These are phyloP conservation scores for Kalanchoe fedtschenkoi DNA, from an alignment of 164 flowering plant species.

Conservation along the genomic window DNA sequence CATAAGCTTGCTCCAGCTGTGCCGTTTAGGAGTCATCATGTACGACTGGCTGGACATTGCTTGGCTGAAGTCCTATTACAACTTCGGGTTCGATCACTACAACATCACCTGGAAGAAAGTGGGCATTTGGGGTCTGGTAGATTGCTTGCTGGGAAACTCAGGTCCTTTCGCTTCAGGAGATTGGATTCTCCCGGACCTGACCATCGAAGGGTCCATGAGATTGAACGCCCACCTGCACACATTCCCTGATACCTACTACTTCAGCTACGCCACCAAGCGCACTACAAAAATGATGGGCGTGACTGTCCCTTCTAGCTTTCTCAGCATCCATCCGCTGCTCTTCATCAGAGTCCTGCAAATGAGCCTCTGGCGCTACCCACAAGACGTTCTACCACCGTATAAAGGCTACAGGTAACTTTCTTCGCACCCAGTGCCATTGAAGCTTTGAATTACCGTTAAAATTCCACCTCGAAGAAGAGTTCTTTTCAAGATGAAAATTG, in stretches of 20 bases:
- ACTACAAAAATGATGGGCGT: slow-evolving; percentile 63
- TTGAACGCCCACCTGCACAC: slow-evolving; percentile 58
- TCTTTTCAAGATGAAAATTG: background rate
- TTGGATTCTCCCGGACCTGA: slow-evolving; percentile 96
- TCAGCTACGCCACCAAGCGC: slow-evolving; percentile 88
- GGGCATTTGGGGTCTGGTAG: slow-evolving; percentile 73
- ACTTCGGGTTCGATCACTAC: slow-evolving; percentile 94
- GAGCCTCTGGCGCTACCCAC: slow-evolving; percentile 80
- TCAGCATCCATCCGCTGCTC: slow-evolving; percentile 77
- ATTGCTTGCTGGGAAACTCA: slow-evolving; percentile 64
- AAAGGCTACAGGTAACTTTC: slow-evolving; percentile 78
- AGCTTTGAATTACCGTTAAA: too few relatives aligned
- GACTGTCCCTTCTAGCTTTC: slow-evolving; percentile 65
- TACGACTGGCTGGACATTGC: slow-evolving; percentile 88
- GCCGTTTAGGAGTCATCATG: slow-evolving; percentile 67
- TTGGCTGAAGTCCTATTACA: slow-evolving; percentile 75
- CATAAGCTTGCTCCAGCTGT: slow-evolving; percentile 62
- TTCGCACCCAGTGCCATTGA: background rate
- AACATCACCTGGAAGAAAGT: slow-evolving; percentile 67
- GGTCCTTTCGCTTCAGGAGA: slow-evolving; percentile 96
- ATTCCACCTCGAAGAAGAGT: too few relatives aligned
- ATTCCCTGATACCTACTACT: slow-evolving; percentile 81
- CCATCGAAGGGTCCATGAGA: slow-evolving; percentile 70
- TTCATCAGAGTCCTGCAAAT: slow-evolving; percentile 80
- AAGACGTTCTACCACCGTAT: slow-evolving; percentile 63